Evolutionary conservation across 495 filamentous ascomycete species (phyloP).

Genomic region (Tuber melanosporum): DNA sequence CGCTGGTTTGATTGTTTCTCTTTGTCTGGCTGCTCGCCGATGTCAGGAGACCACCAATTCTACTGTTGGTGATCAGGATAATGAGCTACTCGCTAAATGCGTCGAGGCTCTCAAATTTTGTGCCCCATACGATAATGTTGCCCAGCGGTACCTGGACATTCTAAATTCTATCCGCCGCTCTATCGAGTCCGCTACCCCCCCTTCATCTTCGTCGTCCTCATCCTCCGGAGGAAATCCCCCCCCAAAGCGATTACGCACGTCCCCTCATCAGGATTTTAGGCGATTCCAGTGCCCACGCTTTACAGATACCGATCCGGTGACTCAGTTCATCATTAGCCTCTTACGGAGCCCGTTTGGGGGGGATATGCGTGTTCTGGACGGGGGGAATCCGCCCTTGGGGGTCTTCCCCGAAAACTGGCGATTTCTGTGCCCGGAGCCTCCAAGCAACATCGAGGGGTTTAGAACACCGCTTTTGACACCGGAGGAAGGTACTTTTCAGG

Average conservation of each 20-base stretch:
- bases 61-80: slow-evolving; percentile 11
- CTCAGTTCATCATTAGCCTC: slow-evolving; percentile 20
- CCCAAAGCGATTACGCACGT: slow-evolving; percentile 6
- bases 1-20: slow-evolving; percentile 26
- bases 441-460: neutral
- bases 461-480: neutral
- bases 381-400: slow-evolving; percentile 14
- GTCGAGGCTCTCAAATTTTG: slow-evolving; percentile 24
- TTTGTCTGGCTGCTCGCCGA: slow-evolving; percentile 20
- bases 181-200: neutral
- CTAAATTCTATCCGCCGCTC: slow-evolving; percentile 21
- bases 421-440: slow-evolving; percentile 20
- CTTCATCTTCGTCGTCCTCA: neutral
- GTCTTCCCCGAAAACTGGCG: slow-evolving; percentile 32
- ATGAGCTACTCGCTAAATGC: slow-evolving; percentile 24
- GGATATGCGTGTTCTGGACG: slow-evolving; percentile 22
- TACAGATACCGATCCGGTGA: slow-evolving; percentile 3
- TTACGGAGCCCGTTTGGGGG: slow-evolving; percentile 29
- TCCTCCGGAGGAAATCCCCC: neutral
- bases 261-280: neutral
- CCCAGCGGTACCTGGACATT: slow-evolving; percentile 27
- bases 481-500: neutral
- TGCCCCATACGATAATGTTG: slow-evolving; percentile 29
- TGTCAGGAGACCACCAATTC: slow-evolving; percentile 4
- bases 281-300: neutral